phyloP scores from a whole-genome alignment of 306 rosid species.

The Betula pendula region DNA sequence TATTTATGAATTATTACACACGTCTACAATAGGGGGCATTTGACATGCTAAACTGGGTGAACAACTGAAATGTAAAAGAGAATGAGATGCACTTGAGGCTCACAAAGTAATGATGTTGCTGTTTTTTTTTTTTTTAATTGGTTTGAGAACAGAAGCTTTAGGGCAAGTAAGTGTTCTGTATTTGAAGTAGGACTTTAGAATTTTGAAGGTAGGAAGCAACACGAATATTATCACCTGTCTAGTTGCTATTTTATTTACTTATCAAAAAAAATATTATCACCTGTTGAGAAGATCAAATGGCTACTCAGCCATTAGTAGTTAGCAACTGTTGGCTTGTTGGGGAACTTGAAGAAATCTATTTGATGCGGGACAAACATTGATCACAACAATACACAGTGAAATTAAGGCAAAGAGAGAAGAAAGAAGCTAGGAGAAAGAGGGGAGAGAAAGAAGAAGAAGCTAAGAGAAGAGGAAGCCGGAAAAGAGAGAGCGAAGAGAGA shows the following conservation, averaged over 20 bases:
- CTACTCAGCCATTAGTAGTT: not conserved
- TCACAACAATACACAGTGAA: no score
- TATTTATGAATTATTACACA: not conserved
- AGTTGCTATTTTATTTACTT: no score
- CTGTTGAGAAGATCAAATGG: not conserved
- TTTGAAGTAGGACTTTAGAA: not conserved
- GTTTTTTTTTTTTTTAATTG: not conserved
- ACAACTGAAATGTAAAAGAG: not conserved
- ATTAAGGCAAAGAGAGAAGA: no score
- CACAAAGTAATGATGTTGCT: not conserved
- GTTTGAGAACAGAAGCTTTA: slow-evolving; percentile 1
- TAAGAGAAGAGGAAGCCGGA: no score
- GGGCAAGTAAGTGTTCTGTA: not conserved
- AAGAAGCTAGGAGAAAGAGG: no score
- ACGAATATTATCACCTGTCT: no score
- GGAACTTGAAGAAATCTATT: not conserved
- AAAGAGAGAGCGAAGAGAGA: no score
- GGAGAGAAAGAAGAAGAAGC: no score
- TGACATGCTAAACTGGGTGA: not conserved
- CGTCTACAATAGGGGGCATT: not conserved
- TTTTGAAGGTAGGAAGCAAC: not conserved
- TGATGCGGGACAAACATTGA: no score
- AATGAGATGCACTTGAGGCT: not conserved
- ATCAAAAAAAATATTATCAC: no score
- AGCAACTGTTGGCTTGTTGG: not conserved